These are phyloP conservation scores for Begonia fuchsioides DNA, from an alignment of 306 rosid species.

Conservation along the genomic window DNA sequence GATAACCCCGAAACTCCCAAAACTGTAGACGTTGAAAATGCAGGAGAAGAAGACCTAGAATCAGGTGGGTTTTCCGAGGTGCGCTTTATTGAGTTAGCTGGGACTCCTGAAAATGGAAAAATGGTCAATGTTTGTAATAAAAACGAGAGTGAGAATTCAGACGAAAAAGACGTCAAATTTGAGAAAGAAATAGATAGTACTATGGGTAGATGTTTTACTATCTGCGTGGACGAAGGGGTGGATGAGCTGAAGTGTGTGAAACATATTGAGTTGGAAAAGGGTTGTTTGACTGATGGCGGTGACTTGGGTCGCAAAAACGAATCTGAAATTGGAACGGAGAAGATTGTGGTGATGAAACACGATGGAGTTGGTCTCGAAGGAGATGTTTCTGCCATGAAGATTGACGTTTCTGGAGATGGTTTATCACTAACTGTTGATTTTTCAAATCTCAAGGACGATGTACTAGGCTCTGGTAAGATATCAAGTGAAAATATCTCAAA, in stretches of 20 bases:
- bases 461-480: constrained; percentile 4
- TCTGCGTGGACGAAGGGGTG: constrained; percentile 1
- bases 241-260: too few relatives aligned
- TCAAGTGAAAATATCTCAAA: background rate
- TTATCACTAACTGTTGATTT: constrained; percentile 26
- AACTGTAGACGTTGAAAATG: constrained; percentile 25
- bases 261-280: constrained; percentile 5
- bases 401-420: constrained; percentile 23
- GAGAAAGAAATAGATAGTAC: constrained; percentile 1
- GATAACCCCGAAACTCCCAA: constrained; percentile 29
- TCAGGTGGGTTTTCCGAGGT: too few relatives aligned
- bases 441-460: constrained; percentile 15
- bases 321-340: background rate
- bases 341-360: constrained; percentile 6
- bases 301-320: constrained; percentile 10
- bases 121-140: constrained; percentile 6
- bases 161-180: constrained; percentile 3
- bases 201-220: too few relatives aligned
- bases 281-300: background rate
- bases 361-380: constrained; percentile 24
- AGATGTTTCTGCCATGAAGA: constrained; percentile 8
- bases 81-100: too few relatives aligned
- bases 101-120: constrained; percentile 9
- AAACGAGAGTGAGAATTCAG: constrained; percentile 8
- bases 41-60: too few relatives aligned